Base-by-base conservation (phyloP, 2,329 filamentous ascomycete genomes). In the Penicillium olsonii region DNA sequence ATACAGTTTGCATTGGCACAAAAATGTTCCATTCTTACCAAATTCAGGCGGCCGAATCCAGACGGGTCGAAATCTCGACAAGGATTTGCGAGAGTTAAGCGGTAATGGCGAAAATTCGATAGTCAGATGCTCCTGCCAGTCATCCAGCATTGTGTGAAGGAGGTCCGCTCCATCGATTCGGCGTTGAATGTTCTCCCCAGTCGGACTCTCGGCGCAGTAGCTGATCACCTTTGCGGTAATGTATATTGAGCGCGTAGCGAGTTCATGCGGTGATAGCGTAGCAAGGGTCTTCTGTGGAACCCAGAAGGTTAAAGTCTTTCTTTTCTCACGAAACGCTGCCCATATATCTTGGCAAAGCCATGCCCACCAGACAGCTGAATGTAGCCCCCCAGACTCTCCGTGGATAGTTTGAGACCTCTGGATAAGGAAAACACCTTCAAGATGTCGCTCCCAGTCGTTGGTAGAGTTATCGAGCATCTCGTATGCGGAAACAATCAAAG, bases 271-370 rank as follows among this genome's bases (percentile, higher is more conserved):
- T 17, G 48, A 41, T n/a, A 62, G 24, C 17, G 42, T 38, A 20
- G 41, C 39, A 33, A 54, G 50, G 0, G 48, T 41, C 22, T 58
- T 62, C 19, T 57, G 49, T n/a, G 59, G 59, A 12, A 47, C 43
- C 59, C 59, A 64, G 22, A 57, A 59, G 12, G 57, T 64, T 19
- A 63, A 58, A 12, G 58, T 57, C 38, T 57, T 63, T 11, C 64
- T 55, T 44, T 60, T 55, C 33, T 67, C 62, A 5, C 63, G 54
- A 39, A 65, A 64, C 8, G 64, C 64, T 7, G 65, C 65, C 59
- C 64, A 64, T 8, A 64, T 49, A 35, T 67, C 65, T 45, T 67
- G 62, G n/a, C 59, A 57, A 7, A 66, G 57, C 65, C 65, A 67
- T 7, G 62, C 60, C 64, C 64, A 66, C 62, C 64, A 67, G 1